These are phyloP conservation scores for Violaceomyces palustris DNA, from an alignment of 1,284 basidiomycete genomes.

Conservation along the genomic window DNA sequence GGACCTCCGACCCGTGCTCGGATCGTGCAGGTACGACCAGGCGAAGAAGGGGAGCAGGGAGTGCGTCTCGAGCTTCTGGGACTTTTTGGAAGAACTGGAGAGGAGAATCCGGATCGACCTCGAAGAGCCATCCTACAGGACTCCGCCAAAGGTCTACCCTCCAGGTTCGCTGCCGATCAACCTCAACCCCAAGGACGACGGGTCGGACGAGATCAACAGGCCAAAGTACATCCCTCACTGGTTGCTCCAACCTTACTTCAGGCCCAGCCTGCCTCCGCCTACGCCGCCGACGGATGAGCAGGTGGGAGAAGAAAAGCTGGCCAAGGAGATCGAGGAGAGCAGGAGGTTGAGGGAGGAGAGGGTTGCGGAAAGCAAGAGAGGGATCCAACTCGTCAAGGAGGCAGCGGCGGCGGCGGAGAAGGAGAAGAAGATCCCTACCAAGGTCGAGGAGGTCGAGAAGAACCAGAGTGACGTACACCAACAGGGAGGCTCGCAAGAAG, in stretches of 20 bases:
- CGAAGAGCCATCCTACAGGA: conserved; percentile 10
- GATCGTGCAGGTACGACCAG: conserved; percentile 52
- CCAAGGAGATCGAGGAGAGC: conserved; percentile 1
- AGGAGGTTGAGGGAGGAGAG: not conserved
- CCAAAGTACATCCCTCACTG: conserved; percentile 68
- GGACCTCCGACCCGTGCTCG: conserved; percentile 70
- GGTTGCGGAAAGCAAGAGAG: conserved; percentile 4
- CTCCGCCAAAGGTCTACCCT: conserved; percentile 7
- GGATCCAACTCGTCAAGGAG: too few species aligned
- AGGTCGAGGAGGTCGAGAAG: too few species aligned
- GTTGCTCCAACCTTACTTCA: conserved; percentile 79
- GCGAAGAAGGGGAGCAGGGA: conserved; percentile 52
- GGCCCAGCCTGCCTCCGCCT: conserved; percentile 55
- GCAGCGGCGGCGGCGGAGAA: too few species aligned
- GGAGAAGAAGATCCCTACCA: too few species aligned
- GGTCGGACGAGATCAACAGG: conserved; percentile 41
- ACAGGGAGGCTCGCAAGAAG: too few species aligned
- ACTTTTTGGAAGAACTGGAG: conserved; percentile 65
- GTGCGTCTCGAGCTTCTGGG: conserved; percentile 60
- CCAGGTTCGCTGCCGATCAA: too few species aligned
- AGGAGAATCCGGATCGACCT: conserved; percentile 62
- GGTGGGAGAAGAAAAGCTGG: not conserved
- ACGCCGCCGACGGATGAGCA: conserved; percentile 5
- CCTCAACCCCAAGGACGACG: too few species aligned
- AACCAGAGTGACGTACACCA: too few species aligned